phyloP scores from a whole-genome alignment of 2,329 filamentous ascomycete genomes.

The Nigrospora sphaerica region DNA sequence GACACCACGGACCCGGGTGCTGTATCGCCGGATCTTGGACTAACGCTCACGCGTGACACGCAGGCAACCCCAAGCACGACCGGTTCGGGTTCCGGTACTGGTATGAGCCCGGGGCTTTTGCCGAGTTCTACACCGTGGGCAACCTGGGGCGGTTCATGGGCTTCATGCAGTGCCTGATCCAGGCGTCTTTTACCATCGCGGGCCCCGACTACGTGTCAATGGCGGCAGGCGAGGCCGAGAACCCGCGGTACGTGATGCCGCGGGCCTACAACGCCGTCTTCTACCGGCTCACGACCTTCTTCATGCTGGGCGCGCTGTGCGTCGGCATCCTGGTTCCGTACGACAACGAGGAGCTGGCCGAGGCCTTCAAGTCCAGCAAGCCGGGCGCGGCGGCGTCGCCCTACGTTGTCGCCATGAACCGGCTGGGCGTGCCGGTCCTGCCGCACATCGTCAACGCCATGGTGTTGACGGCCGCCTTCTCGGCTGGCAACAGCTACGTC shows the following conservation, averaged over 20 bases:
- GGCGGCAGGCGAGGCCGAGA: constrained; percentile 63
- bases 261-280: constrained; percentile 73
- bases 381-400: constrained; percentile 64
- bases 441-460: constrained; percentile 69
- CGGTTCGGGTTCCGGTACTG: constrained; percentile 67
- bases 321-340: constrained; percentile 68
- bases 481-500: constrained; percentile 61
- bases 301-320: constrained; percentile 65
- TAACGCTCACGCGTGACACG: too few species aligned
- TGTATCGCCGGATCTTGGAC: too few species aligned
- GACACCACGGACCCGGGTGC: too few species aligned
- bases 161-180: constrained; percentile 68
- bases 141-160: constrained; percentile 66
- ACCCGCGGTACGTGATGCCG: constrained; percentile 63
- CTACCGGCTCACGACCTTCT: constrained; percentile 69
- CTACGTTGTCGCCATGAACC: constrained; percentile 62
- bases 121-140: constrained; percentile 56
- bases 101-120: constrained; percentile 63
- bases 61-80: constrained; percentile 65
- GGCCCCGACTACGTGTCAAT: constrained; percentile 54
- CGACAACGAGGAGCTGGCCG: constrained; percentile 54
- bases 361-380: constrained; percentile 49
- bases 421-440: constrained; percentile 53
- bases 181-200: constrained; percentile 59
- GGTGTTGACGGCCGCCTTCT: constrained; percentile 59